Evolutionary conservation across 2,329 filamentous ascomycete genomes (phyloP), one percentile per base, ranked within the genome.

Genomic region (Sarocladiaceae sp.): DNA sequence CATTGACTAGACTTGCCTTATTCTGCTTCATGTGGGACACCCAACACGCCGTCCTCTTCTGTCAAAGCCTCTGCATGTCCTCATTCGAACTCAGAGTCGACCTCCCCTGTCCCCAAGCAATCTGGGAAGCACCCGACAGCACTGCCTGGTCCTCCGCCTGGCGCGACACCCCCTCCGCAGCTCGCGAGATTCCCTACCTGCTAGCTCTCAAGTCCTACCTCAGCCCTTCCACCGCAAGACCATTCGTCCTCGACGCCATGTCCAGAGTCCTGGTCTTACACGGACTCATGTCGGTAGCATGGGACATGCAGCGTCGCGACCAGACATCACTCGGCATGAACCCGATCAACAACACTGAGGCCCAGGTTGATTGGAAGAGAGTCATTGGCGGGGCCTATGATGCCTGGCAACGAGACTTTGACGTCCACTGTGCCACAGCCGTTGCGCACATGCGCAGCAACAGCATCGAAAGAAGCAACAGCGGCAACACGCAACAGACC

Each of bases 21-120:
- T 68, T 83, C 4, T 85, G 80, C 59, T 86, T 86, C 60, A 79
- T 85, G 70, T 85, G 82, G 82, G 82, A 85, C 57, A 83, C 80
- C 0, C 81, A 85, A 52, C 81, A 85, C 54, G 81, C 82, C 0
- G 79, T 84, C 0, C 68, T 85, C 0, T 85, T 85, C 61, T 84
- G 79, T n/a, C 82, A 85, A 59, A 83, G 79, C 4, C 71, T 86
- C 0, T 85, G 82, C 64, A 85, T 85, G 81, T 84, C 80, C 1
- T 79, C 81, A 0, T 84, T 84, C 48, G 82, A 85, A 58, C 71
- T 86, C 1, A 74, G 79, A 1, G 73, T 80, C 0, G 71, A 73
- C 2, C 62, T 85, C 2, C 82, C 82, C 0, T 84, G 79, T 58
- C 71, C 74, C 36, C 71, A 80, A 48, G 61, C 68, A 0, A 58